phyloP scores from a whole-genome alignment of 495 filamentous ascomycete genomes.

The Podospora anserina region DNA sequence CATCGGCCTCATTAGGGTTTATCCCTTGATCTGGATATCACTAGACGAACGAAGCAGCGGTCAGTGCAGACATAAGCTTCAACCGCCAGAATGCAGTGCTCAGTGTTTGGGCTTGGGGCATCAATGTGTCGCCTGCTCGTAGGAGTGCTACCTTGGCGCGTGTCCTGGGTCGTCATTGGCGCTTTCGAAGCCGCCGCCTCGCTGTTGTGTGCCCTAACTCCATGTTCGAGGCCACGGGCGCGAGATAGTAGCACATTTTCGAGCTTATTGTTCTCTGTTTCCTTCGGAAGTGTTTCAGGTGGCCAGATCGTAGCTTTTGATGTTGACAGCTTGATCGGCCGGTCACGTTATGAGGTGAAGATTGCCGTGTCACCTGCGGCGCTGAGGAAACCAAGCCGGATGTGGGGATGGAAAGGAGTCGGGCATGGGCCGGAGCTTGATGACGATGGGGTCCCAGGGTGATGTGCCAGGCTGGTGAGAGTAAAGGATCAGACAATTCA shows the following conservation, averaged over 20 bases:
- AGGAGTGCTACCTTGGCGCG: neutral
- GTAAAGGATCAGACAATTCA: no score
- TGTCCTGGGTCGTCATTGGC: neutral
- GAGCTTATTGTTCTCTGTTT: neutral
- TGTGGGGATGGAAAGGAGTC: neutral
- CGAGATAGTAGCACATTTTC: neutral
- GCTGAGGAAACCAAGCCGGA: neutral
- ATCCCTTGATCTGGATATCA: neutral
- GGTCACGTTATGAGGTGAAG: neutral
- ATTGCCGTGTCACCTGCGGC: neutral
- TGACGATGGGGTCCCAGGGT: neutral
- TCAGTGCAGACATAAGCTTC: neutral
- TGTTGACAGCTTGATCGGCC: neutral
- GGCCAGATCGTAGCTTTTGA: neutral
- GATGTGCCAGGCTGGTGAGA: neutral
- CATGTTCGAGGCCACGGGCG: neutral
- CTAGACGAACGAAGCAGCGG: neutral
- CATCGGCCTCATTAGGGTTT: neutral
- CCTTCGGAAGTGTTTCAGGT: conserved; percentile 17
- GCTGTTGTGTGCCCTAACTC: neutral
- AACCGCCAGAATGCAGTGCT: neutral
- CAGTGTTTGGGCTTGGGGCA: neutral
- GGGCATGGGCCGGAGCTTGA: neutral
- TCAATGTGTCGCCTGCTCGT: neutral
- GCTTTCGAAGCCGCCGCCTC: neutral